These are phyloP conservation scores for Paradendryphiella salina DNA, from an alignment of 2,329 filamentous ascomycete genomes.

Conservation along the genomic window DNA sequence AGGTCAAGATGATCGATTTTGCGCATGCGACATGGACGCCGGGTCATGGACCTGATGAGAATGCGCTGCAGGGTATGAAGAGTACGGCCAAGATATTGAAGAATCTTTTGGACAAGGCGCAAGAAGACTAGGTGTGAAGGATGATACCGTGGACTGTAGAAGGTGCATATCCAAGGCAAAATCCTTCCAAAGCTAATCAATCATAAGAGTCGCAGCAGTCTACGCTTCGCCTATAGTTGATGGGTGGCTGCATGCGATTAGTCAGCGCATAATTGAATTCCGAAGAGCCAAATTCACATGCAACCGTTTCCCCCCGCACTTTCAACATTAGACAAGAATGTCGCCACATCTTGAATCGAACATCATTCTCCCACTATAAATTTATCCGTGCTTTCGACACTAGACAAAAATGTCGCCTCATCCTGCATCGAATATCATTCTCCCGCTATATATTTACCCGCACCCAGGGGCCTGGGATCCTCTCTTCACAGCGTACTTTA, in stretches of 20 bases:
- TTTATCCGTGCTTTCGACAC: conserved; percentile 52
- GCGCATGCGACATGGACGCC: conserved; percentile 86
- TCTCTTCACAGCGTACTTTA: conserved; percentile 50
- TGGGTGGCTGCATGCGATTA: conserved; percentile 1
- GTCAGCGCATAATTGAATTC: conserved; percentile 2
- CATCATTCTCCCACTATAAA: conserved; percentile 56
- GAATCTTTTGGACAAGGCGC: conserved; percentile 54
- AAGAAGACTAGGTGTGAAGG: conserved; percentile 4
- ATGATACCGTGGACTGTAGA: neutral
- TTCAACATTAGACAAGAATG: neutral
- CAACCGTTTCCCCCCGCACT: neutral
- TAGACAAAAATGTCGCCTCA: neutral
- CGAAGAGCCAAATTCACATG: neutral
- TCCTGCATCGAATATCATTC: conserved; percentile 44
- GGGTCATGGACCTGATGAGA: conserved; percentile 83
- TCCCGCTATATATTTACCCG: conserved; percentile 58
- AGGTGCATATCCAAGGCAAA: neutral
- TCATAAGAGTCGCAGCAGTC: neutral
- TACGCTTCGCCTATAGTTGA: neutral
- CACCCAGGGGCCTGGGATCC: conserved; percentile 53
- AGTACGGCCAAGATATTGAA: conserved; percentile 73
- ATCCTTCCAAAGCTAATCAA: neutral
- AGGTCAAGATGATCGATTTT: conserved; percentile 92
- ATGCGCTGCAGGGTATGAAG: conserved; percentile 72
- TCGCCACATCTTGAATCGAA: conserved; percentile 19